Conservation (phyloP, 2,329 filamentous ascomycete species). For the Diaporthe sp. region DNA sequence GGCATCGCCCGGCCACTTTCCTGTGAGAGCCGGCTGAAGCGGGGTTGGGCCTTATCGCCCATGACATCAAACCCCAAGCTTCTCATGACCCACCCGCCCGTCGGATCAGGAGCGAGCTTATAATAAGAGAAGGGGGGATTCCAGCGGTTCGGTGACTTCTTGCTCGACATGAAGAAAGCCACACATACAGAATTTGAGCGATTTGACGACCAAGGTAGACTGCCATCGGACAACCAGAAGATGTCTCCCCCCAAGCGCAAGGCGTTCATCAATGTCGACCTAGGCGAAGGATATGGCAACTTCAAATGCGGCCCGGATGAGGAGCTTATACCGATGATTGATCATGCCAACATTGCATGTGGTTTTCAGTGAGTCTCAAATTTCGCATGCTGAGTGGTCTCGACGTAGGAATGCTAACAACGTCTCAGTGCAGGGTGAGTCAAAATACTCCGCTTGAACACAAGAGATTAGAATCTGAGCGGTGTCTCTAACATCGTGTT, state of each 20-base stretch:
- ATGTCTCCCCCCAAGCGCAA: constrained; percentile 36
- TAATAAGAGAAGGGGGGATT: not conserved
- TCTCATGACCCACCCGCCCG: not conserved
- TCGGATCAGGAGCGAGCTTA: too few relatives aligned
- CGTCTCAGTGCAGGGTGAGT: constrained; percentile 65
- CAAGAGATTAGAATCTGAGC: not conserved
- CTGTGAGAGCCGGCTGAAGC: not conserved
- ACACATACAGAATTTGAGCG: constrained; percentile 15
- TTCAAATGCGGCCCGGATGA: constrained; percentile 67
- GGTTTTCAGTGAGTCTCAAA: constrained; percentile 60
- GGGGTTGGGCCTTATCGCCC: constrained; percentile 25
- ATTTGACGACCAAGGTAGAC: constrained; percentile 12
- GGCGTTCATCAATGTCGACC: constrained; percentile 58
- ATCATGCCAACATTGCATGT: constrained; percentile 73
- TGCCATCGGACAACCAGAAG: not conserved
- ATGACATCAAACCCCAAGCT: constrained; percentile 24
- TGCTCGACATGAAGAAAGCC: constrained; percentile 8
- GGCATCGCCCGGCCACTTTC: not conserved
- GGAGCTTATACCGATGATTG: constrained; percentile 71
- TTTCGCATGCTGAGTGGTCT: constrained; percentile 29
- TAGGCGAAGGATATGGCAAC: constrained; percentile 63
- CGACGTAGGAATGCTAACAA: constrained; percentile 52
- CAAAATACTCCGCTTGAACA: constrained; percentile 44
- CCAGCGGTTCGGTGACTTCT: not conserved
- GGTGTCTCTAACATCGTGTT: constrained; percentile 52